Percentiles rank a stretch among this genome's conserved stretches.
Conservation (phyloP, 2,329 filamentous ascomycete species). For the Fusarium sororula region DNA sequence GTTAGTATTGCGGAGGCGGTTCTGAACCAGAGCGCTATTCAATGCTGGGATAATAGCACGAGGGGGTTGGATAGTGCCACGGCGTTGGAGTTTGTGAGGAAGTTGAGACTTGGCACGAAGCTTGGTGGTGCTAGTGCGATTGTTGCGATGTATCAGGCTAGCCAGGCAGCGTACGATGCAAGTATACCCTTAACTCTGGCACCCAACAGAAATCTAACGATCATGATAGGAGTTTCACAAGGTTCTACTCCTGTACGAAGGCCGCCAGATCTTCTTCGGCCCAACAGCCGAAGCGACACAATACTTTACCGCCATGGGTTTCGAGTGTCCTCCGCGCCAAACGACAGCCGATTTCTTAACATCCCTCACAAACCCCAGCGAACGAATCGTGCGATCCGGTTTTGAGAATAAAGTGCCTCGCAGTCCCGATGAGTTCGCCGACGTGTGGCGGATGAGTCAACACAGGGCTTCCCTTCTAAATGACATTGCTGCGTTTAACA, state of each 20-base stretch:
- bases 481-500: conserved; percentile 44
- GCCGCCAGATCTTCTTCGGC: conserved; percentile 66
- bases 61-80: conserved; percentile 71
- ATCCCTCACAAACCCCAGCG: conserved; percentile 53
- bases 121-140: conserved; percentile 65
- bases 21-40: conserved; percentile 54
- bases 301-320: conserved; percentile 57
- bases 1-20: conserved; percentile 50
- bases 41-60: conserved; percentile 78
- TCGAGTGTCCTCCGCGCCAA: conserved; percentile 60
- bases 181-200: neutral
- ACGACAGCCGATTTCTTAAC: conserved; percentile 78
- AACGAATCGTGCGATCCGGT: conserved; percentile 46
- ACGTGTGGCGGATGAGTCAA: conserved; percentile 43
- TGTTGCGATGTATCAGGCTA: conserved; percentile 73
- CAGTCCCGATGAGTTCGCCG: conserved; percentile 49
- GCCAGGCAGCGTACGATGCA: conserved; percentile 50
- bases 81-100: conserved; percentile 71
- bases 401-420: conserved; percentile 40
- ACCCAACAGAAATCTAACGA: no score
- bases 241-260: conserved; percentile 72
- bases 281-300: conserved; percentile 3
- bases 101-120: conserved; percentile 67
- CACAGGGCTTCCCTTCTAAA: conserved; percentile 35
- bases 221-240: conserved; percentile 64